Base-by-base conservation (phyloP, 805 yeast species). In the Diddensiella transvaalensis region DNA sequence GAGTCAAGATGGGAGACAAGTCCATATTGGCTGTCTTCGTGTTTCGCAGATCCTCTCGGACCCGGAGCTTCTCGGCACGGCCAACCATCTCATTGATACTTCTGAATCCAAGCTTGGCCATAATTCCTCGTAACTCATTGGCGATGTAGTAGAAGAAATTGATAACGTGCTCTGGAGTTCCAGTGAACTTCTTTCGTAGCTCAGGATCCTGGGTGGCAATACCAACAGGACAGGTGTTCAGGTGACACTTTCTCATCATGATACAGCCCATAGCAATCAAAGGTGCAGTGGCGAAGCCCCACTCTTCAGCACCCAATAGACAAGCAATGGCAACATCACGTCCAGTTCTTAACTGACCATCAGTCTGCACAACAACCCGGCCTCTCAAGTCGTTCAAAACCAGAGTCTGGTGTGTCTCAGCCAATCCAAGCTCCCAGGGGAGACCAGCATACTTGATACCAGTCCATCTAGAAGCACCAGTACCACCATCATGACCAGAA, bases 401-500 rank as follows among this genome's bases (percentile, higher is more conserved):
- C 62, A 91, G 76, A 22, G 99, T 93, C 75, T 91, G 99, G 66
- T 91, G 99, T 18, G 98, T 85, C 74, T 91, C 99, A 50, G 98
- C 98, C 55, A 91, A 78, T 65, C 99, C 99, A 60, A 91, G 78
- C 70, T 91, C 99, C 99, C 99, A 91, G 42, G 99, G 98, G 57
- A 91, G 77, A 70, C 99, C 98, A 50, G 99, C 96, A 66, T 90
- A 83, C 68, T 90, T 90, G 66, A 91, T 89, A 66, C 96, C 93
- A 18, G 97, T 90, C 88, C 95, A 87, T 68, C 95, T 81, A 51
- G 96, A 91, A 51, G 99, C 99, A 82, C 99, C 99, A 50, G 99
- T 91, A 75, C 99, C 99, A 79, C 99, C 99, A 70, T 91, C 98
- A 64, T 95, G 97, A 62, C 98, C 98, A 52, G 96, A 87, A 56